Conservation (phyloP, 2,329 filamentous ascomycete species). For the Tolypocladium cylindrosporum region DNA sequence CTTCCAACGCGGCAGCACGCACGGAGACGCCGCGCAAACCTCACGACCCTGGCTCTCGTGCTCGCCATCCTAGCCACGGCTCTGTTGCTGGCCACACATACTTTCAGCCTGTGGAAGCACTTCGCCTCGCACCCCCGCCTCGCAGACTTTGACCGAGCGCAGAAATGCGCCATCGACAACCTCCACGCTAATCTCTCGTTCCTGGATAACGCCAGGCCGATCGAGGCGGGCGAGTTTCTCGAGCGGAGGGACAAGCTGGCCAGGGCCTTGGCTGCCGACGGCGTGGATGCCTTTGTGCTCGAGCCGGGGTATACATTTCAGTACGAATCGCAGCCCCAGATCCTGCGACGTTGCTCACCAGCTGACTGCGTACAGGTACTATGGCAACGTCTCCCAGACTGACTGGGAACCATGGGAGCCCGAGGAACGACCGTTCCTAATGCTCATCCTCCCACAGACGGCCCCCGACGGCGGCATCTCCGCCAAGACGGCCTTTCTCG, state of each 20-base stretch:
- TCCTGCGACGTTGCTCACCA: not conserved
- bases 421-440: not conserved
- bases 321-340: not conserved
- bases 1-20: not conserved
- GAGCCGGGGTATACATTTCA: constrained; percentile 34
- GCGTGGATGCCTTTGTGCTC: constrained; percentile 29
- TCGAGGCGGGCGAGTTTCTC: constrained; percentile 41
- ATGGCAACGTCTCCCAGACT: not conserved
- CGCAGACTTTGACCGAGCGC: constrained; percentile 3
- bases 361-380: not conserved
- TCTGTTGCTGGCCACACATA: not conserved
- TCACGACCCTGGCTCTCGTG: not conserved
- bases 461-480: not conserved
- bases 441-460: not conserved
- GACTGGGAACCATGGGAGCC: not conserved
- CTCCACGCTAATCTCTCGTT: constrained; percentile 40
- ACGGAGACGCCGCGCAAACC: not conserved
- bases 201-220: constrained; percentile 35
- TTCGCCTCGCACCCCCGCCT: not conserved
- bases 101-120: not conserved
- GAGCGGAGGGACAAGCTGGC: constrained; percentile 46
- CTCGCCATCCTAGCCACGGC: not conserved
- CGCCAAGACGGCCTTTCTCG: not conserved
- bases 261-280: constrained; percentile 36
- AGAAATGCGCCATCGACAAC: constrained; percentile 41